Conservation (phyloP, 2,329 filamentous ascomycete genomes). For the Clarireedia paspali region DNA sequence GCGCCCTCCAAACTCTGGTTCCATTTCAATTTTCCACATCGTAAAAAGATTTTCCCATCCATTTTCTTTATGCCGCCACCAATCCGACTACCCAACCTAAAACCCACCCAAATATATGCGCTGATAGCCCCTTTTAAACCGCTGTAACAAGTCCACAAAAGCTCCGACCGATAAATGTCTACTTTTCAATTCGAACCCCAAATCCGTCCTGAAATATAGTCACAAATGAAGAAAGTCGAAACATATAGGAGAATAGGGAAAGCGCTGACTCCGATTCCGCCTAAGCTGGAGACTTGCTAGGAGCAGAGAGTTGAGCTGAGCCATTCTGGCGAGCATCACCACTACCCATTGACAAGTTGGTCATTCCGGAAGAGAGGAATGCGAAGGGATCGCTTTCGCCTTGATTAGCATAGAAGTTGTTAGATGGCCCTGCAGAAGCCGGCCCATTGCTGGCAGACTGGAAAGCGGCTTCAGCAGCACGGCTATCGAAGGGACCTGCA, state of each 20-base stretch:
- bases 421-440: conserved; percentile 66
- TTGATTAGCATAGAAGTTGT: conserved; percentile 56
- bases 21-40: conserved; percentile 23
- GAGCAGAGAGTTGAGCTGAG: conserved; percentile 28
- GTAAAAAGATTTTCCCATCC: conserved; percentile 16
- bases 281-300: conserved; percentile 31
- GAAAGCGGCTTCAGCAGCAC: conserved; percentile 90
- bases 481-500: conserved; percentile 83
- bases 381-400: conserved; percentile 69
- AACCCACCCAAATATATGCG: conserved; percentile 17
- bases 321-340: conserved; percentile 57
- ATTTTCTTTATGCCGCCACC: conserved; percentile 28
- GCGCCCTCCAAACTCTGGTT: conserved; percentile 18
- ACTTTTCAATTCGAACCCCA: conserved; percentile 26
- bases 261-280: conserved; percentile 16
- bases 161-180: conserved; percentile 24
- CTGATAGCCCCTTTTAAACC: conserved; percentile 21
- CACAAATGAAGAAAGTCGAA: conserved; percentile 24
- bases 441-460: conserved; percentile 78
- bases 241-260: conserved; percentile 24
- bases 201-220: conserved; percentile 30
- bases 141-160: conserved; percentile 23
- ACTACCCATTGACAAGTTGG: conserved; percentile 63
- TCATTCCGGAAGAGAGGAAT: conserved; percentile 68
- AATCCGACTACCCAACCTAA: conserved; percentile 10